Evolutionary conservation across 2,329 filamentous ascomycete species (phyloP).

Genomic region (Fusarium incarnatum): DNA sequence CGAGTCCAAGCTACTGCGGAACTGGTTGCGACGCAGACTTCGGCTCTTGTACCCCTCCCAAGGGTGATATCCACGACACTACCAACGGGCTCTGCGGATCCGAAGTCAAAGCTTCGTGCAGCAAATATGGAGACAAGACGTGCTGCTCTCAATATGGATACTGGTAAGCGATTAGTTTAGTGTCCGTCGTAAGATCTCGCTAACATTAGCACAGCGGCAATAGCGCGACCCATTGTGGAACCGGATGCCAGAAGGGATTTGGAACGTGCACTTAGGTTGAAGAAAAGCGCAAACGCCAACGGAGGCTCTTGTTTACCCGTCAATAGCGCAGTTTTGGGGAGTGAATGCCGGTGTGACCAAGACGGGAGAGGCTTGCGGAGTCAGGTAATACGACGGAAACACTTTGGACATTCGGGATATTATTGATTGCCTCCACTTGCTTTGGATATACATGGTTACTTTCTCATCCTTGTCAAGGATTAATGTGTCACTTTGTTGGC

Average conservation of each 20-base stretch:
- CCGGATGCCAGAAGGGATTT: slow-evolving; percentile 51
- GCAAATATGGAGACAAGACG: slow-evolving; percentile 48
- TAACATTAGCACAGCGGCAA: slow-evolving; percentile 44
- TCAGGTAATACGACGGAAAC: slow-evolving; percentile 4
- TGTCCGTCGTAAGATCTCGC: not conserved
- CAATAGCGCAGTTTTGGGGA: not conserved
- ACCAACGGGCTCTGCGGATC: slow-evolving; percentile 54
- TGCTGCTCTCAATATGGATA: slow-evolving; percentile 54
- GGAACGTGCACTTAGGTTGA: slow-evolving; percentile 44
- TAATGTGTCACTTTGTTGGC: not conserved
- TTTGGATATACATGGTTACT: not conserved
- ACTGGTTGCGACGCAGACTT: slow-evolving; percentile 54
- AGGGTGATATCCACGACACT: slow-evolving; percentile 44
- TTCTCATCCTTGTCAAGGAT: slow-evolving; percentile 8
- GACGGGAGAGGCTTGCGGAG: slow-evolving; percentile 20
- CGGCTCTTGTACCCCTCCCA: slow-evolving; percentile 49
- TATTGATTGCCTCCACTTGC: not conserved
- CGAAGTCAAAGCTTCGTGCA: slow-evolving; percentile 49
- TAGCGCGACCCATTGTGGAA: slow-evolving; percentile 46
- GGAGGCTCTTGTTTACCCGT: slow-evolving; percentile 23
- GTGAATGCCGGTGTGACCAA: not conserved
- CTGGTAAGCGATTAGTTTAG: slow-evolving; percentile 46
- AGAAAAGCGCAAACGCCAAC: not conserved
- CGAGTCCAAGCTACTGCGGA: slow-evolving; percentile 50
- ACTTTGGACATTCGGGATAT: not conserved